Base-by-base conservation (phyloP, 2,329 filamentous ascomycete species). In the Aspergillus fijiensis region DNA sequence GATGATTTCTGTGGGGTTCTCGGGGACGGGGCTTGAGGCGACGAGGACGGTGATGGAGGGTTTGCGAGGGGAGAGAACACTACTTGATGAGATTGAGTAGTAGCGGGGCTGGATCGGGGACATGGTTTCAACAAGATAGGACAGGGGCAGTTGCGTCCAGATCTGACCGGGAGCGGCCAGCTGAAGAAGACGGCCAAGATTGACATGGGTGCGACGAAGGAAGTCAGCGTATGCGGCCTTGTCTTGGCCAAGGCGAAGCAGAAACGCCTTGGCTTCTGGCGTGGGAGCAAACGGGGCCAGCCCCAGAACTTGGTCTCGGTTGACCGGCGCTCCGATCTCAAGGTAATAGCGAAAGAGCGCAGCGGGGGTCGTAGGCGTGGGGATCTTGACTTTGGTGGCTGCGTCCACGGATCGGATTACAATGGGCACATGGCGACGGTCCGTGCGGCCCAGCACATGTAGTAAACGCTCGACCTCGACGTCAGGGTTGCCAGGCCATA, bases 401-500 rank as follows among this genome's bases (percentile, higher is more conserved):
- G 82, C 82, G 74, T 95, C 81, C 9, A 68, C 31, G 5, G 64
- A 58, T 47, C 53, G 63, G 61, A 87, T 86, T 79, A 92, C 92
- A 29, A 87, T 81, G 25, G 69, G 68, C 2, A 63, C 54, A 14
- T 69, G 59, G 5, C 65, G 62, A 5, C 61, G 65, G 0, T 60
- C 55, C 39, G 78, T 76, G 48, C 95, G 84, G 58, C 85, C 90
- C 58, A 92, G 80, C 53, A 93, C 81, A 64, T 86, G 82, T 63
- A 96, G 80, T 73, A 96, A 89, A 57, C 89, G 85, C 67, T 96
- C 89, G 33, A 96, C 91, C 75, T 96, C 92, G 64, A 85, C 87
- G 55, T 92, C 92, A 55, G 93, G 82, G 74, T 96, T 97, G 42
- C 90, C 93, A 39, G 93, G 92, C 92, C 93, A 96, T 69, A 96